Base-by-base conservation (phyloP, 441 rosid species). In the Erodium moschatum region DNA sequence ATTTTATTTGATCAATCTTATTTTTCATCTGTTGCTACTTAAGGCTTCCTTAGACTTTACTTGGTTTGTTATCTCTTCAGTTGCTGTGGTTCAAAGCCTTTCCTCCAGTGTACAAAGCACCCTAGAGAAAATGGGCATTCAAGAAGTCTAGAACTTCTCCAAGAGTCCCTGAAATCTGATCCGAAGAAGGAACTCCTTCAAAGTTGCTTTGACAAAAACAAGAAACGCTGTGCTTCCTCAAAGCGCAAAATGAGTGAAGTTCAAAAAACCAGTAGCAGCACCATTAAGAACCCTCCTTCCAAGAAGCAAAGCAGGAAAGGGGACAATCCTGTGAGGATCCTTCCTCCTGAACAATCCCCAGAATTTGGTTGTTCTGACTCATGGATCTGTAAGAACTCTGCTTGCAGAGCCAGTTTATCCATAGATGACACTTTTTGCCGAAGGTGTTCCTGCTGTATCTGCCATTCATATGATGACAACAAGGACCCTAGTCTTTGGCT, bases 401-500 rank as follows among this genome's bases (percentile, higher is more conserved):
- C 99, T 20, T 95, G 99, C 63, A 82, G 97, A 77, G 99, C 99
- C n/a, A 73, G 77, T 68, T 81, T 91, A 12, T 78, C 91, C 44
- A 83, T 81, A 69, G 90, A 85, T 46, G 96, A 91, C 74, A 79
- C 87, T 58, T 95, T 92, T 75, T 95, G 99, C 85, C 89, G 78
- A 84, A 89, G 99, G 74, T 95, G 99, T 76, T 95, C 99, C 67
- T 95, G 99, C 76, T 91, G 97, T 67, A 87, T 95, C 61, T 95
- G 99, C 73, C 96, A 92, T 79, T 70, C 75, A 31, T 95, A 88
- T 75, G 99, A 95, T 75, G 97, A 92, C 68, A 95, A 95, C 80
- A 95, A 95, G 77, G 99, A 95, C 70, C 98, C 98, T 9, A 92
- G 99, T 78, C 98, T 90, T 50, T 95, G 99, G 99, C 81, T 95